Evolutionary conservation across 176 grass and related monocot species (phyloP).

Genomic region (Aegilops tauschii): DNA sequence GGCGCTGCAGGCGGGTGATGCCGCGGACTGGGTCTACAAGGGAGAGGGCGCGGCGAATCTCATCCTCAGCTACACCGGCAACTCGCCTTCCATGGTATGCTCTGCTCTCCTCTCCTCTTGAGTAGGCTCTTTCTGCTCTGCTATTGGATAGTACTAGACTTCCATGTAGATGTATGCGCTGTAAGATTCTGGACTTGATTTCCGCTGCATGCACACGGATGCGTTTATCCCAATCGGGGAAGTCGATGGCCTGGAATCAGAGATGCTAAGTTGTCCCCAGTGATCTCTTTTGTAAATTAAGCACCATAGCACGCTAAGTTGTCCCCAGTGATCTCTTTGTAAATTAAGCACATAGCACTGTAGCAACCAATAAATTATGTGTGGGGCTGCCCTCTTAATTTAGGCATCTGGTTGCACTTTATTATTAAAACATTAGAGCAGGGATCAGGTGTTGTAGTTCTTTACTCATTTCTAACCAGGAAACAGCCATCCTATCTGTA

Average conservation of each 20-base stretch:
- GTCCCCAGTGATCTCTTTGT: background rate
- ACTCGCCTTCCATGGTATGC: constrained; percentile 65
- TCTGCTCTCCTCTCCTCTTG: background rate
- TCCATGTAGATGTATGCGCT: too few relatives aligned
- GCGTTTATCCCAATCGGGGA: background rate
- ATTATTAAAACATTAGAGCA: background rate
- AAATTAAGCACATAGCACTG: background rate
- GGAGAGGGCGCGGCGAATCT: constrained; percentile 92
- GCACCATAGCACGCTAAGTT: background rate
- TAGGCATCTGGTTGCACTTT: background rate
- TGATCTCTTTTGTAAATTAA: background rate
- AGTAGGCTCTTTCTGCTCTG: background rate
- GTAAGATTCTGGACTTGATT: background rate
- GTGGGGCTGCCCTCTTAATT: background rate
- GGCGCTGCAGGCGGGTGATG: constrained; percentile 43
- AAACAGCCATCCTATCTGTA: background rate
- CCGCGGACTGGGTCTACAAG: constrained; percentile 85
- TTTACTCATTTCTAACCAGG: background rate
- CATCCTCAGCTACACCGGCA: constrained; percentile 72
- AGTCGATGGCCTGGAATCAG: background rate
- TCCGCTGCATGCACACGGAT: background rate
- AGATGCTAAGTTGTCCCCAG: background rate
- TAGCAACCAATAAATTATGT: background rate
- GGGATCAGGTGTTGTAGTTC: background rate
- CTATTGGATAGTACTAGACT: background rate